phyloP scores from a whole-genome alignment of 2,329 filamentous ascomycete genomes.

The Xylaria sp. region DNA sequence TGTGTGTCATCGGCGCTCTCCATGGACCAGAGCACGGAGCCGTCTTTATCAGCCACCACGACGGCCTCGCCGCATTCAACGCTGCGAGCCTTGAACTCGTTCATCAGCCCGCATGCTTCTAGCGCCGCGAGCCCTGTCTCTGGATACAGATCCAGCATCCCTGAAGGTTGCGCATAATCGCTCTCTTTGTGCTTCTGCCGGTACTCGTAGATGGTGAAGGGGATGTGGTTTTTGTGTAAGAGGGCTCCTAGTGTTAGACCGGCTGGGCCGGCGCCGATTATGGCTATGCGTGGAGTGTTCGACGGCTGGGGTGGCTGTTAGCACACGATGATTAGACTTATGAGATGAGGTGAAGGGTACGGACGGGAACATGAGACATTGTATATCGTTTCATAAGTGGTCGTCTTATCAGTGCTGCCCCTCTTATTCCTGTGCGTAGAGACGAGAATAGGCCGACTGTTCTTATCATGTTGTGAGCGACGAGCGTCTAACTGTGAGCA shows the following conservation, averaged over 20 bases:
- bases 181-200: not conserved
- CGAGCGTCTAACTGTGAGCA: not conserved
- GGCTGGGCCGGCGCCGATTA: not conserved
- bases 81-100: not conserved
- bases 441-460: not conserved
- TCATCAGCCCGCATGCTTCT: not conserved
- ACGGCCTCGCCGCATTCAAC: not conserved
- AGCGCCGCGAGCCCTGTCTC: not conserved
- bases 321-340: not conserved
- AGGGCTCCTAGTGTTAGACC: not conserved
- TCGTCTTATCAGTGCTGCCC: not conserved
- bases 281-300: not conserved
- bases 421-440: not conserved
- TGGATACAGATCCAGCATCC: not conserved
- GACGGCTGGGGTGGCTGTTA: not conserved
- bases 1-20: not conserved
- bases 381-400: not conserved
- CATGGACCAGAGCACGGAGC: not conserved
- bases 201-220: slow-evolving; percentile 1
- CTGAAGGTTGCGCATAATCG: not conserved
- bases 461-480: not conserved
- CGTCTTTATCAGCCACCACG: not conserved
- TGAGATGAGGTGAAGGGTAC: not conserved
- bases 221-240: not conserved
- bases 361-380: not conserved